Evolutionary conservation across 1,139 yeast genomes (phyloP).

Genomic region (Nakaseomyces delphensis): DNA sequence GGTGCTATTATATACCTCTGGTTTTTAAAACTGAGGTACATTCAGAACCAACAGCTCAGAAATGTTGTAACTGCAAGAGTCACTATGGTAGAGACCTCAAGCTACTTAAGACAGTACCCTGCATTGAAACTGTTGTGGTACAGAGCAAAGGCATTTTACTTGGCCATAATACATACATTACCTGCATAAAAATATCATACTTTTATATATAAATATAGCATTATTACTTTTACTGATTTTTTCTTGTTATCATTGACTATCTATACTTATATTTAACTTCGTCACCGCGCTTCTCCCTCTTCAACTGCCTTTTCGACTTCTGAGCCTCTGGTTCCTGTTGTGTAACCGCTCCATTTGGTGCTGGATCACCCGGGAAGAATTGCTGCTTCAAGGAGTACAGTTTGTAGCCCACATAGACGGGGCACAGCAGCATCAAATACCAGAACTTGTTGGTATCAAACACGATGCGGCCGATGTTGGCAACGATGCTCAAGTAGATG

Average conservation of each 20-base stretch:
- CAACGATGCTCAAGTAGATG: constrained; percentile 26
- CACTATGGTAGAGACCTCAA: constrained; percentile 8
- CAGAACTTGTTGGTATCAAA: constrained; percentile 25
- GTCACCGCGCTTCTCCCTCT: constrained; percentile 28
- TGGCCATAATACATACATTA: constrained; percentile 12
- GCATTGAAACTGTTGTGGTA: constrained; percentile 16
- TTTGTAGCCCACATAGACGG: constrained; percentile 25
- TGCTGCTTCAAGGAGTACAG: constrained; percentile 21
- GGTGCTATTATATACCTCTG: constrained; percentile 19
- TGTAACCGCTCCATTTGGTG: constrained; percentile 5
- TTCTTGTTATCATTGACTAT: neutral
- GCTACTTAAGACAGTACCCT: constrained; percentile 9
- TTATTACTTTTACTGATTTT: neutral
- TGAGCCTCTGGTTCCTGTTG: constrained; percentile 7
- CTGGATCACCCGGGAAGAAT: constrained; percentile 9
- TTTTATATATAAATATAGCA: constrained; percentile 4
- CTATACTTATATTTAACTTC: constrained; percentile 23
- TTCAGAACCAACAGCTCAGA: constrained; percentile 20
- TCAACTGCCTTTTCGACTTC: constrained; percentile 30
- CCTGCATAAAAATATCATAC: constrained; percentile 9
- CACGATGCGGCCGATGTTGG: constrained; percentile 20
- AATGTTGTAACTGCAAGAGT: constrained; percentile 14
- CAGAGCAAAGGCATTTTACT: constrained; percentile 15
- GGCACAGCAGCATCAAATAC: constrained; percentile 18
- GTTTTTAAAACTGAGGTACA: constrained; percentile 26